phyloP scores from a whole-genome alignment of 495 filamentous ascomycete species.

The Pseudomonodictys pantanalensis region DNA sequence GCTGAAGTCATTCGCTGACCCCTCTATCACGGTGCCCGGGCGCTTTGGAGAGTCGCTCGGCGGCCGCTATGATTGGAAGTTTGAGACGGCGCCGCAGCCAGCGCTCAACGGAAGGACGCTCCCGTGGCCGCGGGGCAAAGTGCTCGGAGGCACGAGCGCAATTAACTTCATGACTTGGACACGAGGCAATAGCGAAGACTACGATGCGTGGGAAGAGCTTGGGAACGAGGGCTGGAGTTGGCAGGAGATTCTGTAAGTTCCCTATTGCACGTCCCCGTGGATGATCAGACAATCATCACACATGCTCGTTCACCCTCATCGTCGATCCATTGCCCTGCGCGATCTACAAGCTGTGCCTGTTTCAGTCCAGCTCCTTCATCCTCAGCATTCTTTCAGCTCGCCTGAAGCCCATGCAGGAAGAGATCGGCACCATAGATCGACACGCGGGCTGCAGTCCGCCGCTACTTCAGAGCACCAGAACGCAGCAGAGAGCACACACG shows the following conservation, averaged over 20 bases:
- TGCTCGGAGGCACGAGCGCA: slow-evolving; percentile 47
- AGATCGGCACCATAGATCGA: not conserved
- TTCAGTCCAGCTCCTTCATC: not conserved
- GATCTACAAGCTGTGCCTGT: not conserved
- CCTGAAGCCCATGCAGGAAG: not conserved
- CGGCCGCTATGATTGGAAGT: slow-evolving; percentile 48
- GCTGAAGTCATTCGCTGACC: slow-evolving; percentile 41
- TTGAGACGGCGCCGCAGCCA: slow-evolving; percentile 44
- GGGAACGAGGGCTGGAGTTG: slow-evolving; percentile 59
- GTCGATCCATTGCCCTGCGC: too few relatives aligned
- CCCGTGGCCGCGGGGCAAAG: slow-evolving; percentile 42
- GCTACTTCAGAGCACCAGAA: too few relatives aligned
- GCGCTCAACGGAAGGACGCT: slow-evolving; percentile 41
- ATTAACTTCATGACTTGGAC: slow-evolving; percentile 58
- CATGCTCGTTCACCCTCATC: too few relatives aligned
- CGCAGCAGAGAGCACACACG: too few relatives aligned
- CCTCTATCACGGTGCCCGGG: slow-evolving; percentile 45
- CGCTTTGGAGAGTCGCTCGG: slow-evolving; percentile 45
- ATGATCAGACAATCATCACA: too few relatives aligned
- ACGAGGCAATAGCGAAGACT: slow-evolving; percentile 52
- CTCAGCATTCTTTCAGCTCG: not conserved
- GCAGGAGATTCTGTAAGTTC: slow-evolving; percentile 46
- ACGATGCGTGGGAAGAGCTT: slow-evolving; percentile 57
- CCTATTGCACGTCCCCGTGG: too few relatives aligned
- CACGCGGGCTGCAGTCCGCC: too few relatives aligned